phyloP scores from a whole-genome alignment of 169 alveolate genomes.

The Plasmodium chabaudi region DNA sequence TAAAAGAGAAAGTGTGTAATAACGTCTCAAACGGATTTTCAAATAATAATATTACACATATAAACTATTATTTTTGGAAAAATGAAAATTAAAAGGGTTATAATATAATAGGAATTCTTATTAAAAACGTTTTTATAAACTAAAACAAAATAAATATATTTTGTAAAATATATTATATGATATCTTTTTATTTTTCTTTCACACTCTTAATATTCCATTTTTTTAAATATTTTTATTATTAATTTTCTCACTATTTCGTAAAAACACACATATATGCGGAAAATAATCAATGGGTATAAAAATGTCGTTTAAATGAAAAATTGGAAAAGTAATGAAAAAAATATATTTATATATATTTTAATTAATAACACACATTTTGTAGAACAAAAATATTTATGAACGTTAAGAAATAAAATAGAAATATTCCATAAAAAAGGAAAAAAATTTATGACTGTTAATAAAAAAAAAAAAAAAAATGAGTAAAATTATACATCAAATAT shows the following conservation, averaged over 20 bases:
- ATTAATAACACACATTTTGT: not conserved
- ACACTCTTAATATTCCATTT: too few species aligned
- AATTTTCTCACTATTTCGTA: too few species aligned
- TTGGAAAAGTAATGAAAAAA: not conserved
- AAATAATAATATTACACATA: not conserved
- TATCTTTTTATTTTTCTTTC: too few species aligned
- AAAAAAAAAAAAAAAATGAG: conserved; percentile 42
- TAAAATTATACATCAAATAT: conserved; percentile 47
- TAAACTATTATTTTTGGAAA: not conserved
- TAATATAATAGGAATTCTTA: too few species aligned
- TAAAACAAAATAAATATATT: too few species aligned
- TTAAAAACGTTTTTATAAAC: too few species aligned
- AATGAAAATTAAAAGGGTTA: too few species aligned
- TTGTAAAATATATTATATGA: too few species aligned
- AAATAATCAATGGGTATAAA: not conserved
- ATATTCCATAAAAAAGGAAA: not conserved
- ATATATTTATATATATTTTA: not conserved
- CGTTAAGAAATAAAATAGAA: conserved; percentile 7
- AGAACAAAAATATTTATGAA: conserved; percentile 1
- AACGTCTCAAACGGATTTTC: not conserved
- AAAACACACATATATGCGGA: too few species aligned
- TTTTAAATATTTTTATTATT: too few species aligned
- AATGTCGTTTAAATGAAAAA: conserved; percentile 4
- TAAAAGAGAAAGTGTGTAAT: not conserved
- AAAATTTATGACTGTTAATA: not conserved